Conservation (phyloP, 2,329 filamentous ascomycete species). For the Sporothrix pseudoabietina region DNA sequence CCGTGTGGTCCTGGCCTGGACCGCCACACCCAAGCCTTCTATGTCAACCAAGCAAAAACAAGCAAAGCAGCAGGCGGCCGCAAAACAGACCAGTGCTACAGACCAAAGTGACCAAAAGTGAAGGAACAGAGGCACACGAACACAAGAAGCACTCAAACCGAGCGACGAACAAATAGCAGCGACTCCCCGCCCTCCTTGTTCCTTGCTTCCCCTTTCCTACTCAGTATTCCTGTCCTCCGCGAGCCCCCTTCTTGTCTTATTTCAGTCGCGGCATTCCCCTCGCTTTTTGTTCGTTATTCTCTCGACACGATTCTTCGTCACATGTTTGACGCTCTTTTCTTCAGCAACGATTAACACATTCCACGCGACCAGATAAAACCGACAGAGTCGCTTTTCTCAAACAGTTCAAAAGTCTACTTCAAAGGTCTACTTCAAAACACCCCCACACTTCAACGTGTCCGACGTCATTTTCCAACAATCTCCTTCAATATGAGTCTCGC, state of each 20-base stretch:
- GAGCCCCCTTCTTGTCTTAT: conserved; percentile 10
- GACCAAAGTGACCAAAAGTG: not conserved
- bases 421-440: not conserved
- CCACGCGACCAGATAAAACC: not conserved
- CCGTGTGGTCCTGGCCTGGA: conserved; percentile 10
- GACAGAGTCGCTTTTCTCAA: not conserved
- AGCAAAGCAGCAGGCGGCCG: conserved; percentile 2
- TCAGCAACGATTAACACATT: not conserved
- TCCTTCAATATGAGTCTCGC: conserved; percentile 31
- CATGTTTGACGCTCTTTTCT: not conserved
- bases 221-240: not conserved
- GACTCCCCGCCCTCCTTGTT: conserved; percentile 24
- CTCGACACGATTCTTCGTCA: not conserved
- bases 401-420: not conserved
- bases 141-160: not conserved
- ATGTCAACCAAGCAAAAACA: conserved; percentile 14
- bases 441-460: not conserved
- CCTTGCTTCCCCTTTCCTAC: not conserved
- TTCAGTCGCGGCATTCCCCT: conserved; percentile 8
- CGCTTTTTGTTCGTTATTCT: not conserved
- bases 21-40: conserved; percentile 15
- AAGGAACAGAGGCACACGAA: not conserved
- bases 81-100: not conserved
- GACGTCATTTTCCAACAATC: not conserved
- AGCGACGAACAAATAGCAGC: conserved; percentile 24